phyloP scores from a whole-genome alignment of 2,329 filamentous ascomycete genomes.

The Fusarium incarnatum region DNA sequence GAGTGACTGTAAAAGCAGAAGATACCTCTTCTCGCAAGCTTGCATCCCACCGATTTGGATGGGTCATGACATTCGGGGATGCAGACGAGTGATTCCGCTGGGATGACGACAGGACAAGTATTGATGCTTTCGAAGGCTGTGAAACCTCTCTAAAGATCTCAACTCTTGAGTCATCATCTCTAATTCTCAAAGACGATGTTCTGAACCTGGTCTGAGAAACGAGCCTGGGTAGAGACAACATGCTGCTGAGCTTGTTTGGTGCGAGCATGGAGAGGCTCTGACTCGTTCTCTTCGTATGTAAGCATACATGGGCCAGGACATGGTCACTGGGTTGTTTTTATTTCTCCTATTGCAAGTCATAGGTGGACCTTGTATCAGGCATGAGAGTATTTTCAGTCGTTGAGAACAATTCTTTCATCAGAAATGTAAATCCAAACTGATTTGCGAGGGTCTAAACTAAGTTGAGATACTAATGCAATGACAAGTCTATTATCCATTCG shows the following conservation, averaged over 20 bases:
- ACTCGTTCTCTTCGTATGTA: not conserved
- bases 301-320: not conserved
- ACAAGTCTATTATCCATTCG: accelerated
- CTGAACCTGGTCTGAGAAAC: not conserved
- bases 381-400: not conserved
- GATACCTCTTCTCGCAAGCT: not conserved
- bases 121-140: not conserved
- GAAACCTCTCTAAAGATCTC: not conserved
- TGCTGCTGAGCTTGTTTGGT: not conserved
- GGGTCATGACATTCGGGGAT: conserved; percentile 15
- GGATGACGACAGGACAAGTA: not conserved
- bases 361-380: too few species aligned
- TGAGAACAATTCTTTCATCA: not conserved
- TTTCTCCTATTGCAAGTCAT: accelerated
- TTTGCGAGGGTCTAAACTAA: not conserved
- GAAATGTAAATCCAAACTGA: not conserved
- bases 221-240: not conserved
- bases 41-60: conserved; percentile 14
- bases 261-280: not conserved
- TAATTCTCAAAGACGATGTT: not conserved
- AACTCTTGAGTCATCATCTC: not conserved
- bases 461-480: not conserved
- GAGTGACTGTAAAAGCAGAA: not conserved
- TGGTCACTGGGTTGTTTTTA: not conserved
- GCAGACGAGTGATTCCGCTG: conserved; percentile 4